Conservation (phyloP, 306 rosid species). For the Ochetophila trinervis region DNA sequence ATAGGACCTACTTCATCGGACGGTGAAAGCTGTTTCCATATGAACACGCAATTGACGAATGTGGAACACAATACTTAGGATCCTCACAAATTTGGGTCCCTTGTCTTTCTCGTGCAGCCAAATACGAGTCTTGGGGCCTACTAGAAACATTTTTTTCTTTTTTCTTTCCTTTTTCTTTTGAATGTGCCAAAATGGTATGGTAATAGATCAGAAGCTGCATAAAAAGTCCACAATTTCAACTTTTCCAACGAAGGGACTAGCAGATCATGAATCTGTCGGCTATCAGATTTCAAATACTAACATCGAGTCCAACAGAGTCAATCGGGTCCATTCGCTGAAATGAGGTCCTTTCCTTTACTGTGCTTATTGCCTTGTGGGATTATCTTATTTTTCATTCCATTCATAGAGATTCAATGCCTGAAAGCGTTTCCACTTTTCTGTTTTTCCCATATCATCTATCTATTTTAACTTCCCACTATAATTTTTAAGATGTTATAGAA, state of each 20-base stretch:
- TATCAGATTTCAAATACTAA: background rate
- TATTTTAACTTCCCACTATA: no score
- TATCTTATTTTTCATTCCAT: no score
- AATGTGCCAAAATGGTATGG: background rate
- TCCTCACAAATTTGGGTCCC: slow-evolving; percentile 13
- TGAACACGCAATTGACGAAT: background rate
- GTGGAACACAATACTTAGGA: slow-evolving; percentile 16
- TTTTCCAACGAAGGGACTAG: background rate
- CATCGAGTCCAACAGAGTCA: slow-evolving; percentile 5
- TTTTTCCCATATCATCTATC: no score
- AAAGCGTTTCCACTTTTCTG: no score
- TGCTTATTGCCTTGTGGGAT: no score
- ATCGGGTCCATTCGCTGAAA: background rate
- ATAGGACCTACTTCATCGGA: background rate
- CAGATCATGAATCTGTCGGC: slow-evolving; percentile 11
- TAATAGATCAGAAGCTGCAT: background rate
- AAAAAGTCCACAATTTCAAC: slow-evolving; percentile 31
- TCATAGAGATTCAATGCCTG: no score
- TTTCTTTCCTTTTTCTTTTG: background rate
- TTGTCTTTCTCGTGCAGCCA: background rate
- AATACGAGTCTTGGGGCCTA: slow-evolving; percentile 8
- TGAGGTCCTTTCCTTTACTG: background rate
- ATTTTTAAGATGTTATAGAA: no score
- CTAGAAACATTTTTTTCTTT: background rate
- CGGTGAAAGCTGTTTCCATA: background rate